Evolutionary conservation across 1,284 basidiomycete species (phyloP).

Genomic region (Cronartium quercuum): DNA sequence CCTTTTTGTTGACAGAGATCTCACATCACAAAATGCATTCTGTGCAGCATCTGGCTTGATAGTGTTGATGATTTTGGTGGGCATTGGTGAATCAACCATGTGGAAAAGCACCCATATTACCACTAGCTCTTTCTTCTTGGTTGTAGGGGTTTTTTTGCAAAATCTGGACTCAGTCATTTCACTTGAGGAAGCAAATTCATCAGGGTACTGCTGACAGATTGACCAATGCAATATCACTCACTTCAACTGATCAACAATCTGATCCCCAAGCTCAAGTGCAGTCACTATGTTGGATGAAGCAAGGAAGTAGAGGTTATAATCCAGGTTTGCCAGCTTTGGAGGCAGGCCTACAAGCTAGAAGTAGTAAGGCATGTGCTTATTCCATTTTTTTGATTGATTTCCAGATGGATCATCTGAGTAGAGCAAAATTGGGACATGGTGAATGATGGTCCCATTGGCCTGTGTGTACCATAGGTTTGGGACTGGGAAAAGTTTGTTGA

Average conservation of each 20-base stretch:
- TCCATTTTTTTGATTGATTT: background rate
- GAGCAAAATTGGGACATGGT: background rate
- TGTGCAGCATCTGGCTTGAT: too few species aligned
- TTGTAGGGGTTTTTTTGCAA: background rate
- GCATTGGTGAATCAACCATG: background rate
- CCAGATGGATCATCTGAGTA: background rate
- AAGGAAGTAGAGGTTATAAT: slow-evolving; percentile 1
- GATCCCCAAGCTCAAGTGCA: slow-evolving; percentile 1
- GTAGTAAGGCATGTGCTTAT: slow-evolving; percentile 14
- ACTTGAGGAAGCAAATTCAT: background rate
- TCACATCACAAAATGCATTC: too few species aligned
- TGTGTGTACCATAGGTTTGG: background rate
- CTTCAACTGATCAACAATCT: background rate
- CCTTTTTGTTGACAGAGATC: too few species aligned
- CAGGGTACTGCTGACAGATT: background rate
- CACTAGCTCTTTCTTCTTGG: background rate
- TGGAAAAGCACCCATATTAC: background rate
- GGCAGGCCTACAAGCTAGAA: slow-evolving; percentile 1
- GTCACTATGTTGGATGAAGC: background rate
- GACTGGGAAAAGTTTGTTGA: background rate
- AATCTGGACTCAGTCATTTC: background rate
- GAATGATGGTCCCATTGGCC: background rate
- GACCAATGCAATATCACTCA: background rate
- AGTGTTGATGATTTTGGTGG: background rate
- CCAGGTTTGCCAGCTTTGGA: background rate